Percentiles rank a stretch among this genome's conserved stretches.
These are phyloP conservation scores for Pholiota adiposa DNA, from an alignment of 1,284 basidiomycete species.

Conservation along the genomic window DNA sequence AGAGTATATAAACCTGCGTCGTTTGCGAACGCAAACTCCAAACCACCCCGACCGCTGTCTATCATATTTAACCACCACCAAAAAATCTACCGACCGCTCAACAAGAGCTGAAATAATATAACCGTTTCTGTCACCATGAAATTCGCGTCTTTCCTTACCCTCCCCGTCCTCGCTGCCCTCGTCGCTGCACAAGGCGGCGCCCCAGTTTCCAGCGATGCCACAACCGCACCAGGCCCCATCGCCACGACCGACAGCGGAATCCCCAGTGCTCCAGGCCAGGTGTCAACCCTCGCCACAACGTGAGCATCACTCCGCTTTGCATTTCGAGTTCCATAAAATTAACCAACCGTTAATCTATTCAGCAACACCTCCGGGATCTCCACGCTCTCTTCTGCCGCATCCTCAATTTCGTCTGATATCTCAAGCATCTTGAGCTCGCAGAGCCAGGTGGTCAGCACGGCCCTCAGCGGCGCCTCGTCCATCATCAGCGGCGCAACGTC, in stretches of 20 bases:
- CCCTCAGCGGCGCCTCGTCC: not conserved
- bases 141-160: not conserved
- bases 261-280: not conserved
- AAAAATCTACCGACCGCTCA: too few relatives aligned
- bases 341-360: not conserved
- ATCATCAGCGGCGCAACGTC: not conserved
- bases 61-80: not conserved
- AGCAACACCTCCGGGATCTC: not conserved
- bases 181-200: not conserved
- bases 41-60: not conserved
- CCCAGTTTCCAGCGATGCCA: not conserved
- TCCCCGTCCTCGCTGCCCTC: not conserved
- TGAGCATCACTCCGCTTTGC: not conserved
- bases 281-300: not conserved
- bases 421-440: too few relatives aligned
- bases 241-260: not conserved
- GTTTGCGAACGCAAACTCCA: not conserved
- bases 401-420: not conserved
- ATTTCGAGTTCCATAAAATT: too few relatives aligned
- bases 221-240: not conserved
- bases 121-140: not conserved
- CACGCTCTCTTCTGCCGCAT: not conserved
- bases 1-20: not conserved
- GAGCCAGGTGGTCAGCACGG: not conserved
- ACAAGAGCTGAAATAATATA: too few relatives aligned